Evolutionary conservation across 1,139 yeast genomes (phyloP).

Genomic region (Blastobotrys capitulatus): DNA sequence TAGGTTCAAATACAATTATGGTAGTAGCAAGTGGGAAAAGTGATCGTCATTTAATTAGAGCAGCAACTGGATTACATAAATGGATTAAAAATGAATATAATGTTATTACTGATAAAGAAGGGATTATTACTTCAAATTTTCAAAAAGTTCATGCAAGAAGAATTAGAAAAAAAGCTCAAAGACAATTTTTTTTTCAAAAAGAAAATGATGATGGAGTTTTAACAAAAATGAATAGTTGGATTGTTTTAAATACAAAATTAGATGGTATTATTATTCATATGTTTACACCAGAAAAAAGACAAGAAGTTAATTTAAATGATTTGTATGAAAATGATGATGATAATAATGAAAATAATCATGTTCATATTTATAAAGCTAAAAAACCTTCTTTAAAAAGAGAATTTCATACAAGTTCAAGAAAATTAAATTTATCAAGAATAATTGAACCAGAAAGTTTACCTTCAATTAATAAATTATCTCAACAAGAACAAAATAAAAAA

Average conservation of each 20-base stretch:
- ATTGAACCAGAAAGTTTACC: background rate
- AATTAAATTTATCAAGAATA: background rate
- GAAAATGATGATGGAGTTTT: conserved; percentile 17
- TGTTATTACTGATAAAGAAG: conserved; percentile 57
- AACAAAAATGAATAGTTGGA: conserved; percentile 48
- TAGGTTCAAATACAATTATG: conserved; percentile 42
- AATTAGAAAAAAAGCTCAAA: conserved; percentile 51
- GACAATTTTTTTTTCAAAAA: conserved; percentile 24
- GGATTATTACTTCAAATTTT: conserved; percentile 57
- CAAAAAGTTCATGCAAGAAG: conserved; percentile 58
- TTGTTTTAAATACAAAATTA: conserved; percentile 62
- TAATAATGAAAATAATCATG: background rate
- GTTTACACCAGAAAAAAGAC: conserved; percentile 63
- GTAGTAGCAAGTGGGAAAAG: conserved; percentile 76
- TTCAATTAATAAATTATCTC: background rate
- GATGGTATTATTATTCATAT: conserved; percentile 67
- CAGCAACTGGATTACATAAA: conserved; percentile 53
- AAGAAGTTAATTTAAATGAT: conserved; percentile 61
- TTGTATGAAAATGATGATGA: conserved; percentile 41
- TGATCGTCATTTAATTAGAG: conserved; percentile 67
- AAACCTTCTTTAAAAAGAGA: conserved; percentile 4
- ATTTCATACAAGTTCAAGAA: conserved; percentile 6
- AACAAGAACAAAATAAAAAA: background rate
- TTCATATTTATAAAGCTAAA: background rate
- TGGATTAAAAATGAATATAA: conserved; percentile 42